Base-by-base conservation (phyloP, 768 basidiomycete genomes). In the Boletus sensibilis region DNA sequence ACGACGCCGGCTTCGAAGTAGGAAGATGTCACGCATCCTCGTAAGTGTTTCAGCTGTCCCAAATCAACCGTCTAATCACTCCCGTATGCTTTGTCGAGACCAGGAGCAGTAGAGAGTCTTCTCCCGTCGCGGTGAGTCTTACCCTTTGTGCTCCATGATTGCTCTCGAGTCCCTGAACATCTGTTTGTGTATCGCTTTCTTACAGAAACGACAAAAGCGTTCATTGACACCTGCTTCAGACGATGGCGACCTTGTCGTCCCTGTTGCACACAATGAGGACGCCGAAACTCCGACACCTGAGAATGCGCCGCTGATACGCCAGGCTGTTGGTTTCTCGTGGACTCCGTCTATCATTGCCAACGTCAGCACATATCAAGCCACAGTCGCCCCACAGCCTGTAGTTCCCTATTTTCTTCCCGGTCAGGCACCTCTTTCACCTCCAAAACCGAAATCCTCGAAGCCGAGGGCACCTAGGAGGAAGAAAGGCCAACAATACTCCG, bases 51-150 rank as follows among this genome's bases (percentile, higher is more conserved):
- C 42, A 27, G 3, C 59, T 7, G 6, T 41, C 37, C 21, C 50
- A 23, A 33, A 21, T 27, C 29, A 31, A 48, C 45, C 34, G 44
- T 48, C 37, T 56, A 23, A 37, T 58, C 62, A 56, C 43, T 34
- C 39, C 14, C 33, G 8, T 7, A 0, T 10, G 44, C 48, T 59
- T 42, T 38, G 60, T 63, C 56, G 57, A 46, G 56, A 49, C 20
- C 55, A 85, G 83, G 59, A 85, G 81, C 66, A 85, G 83, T 65
- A 73, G 81, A 49, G 83, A 83, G 58, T 80, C 81, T 21, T 83
- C 84, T 38, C 81, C 81, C 43, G 71, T 61, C 50, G 64, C 73
- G 57, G 81, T 82, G 57, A 65, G 79, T 67, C 48, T 21, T n/a
- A 34, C 39, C n/a, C 33, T 31, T 31, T 51, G n/a, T 27, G 11